Evolutionary conservation across 2,329 filamentous ascomycete genomes (phyloP), one percentile per base, ranked within the genome.

Genomic region (Parastagonospora avenae): DNA sequence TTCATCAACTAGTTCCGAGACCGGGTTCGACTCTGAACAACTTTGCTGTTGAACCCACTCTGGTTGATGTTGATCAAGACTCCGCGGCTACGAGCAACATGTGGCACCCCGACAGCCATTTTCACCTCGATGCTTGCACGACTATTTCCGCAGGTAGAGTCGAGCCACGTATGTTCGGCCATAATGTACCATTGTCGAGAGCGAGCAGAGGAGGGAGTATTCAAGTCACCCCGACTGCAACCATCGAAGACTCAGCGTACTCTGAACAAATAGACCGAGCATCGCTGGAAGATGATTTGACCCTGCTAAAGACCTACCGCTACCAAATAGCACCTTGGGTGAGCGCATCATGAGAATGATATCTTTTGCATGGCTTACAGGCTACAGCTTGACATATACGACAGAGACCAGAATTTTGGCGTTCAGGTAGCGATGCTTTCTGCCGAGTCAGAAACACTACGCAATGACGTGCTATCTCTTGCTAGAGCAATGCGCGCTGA

Each of bases 301-400:
- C 79, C 36, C 78, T 62, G 16, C 24, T 67, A 15, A 60, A 57
- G 46, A 49, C 82, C 38, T 84, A 81, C 64, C 76, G 83, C 16
- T 76, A 77, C 1, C 77, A 83, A 48, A 77, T 82, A 35, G 81
- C 81, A 2, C 79, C 78, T 16, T 83, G 81, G 80, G 77, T 79
- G 53, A 50, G 67, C 59, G 3, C 1, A 42, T 16, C 39, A 4
- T 36, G 10, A 14, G n/a, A 32, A n/a, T 6, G 27, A 35, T 52
- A 4, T 43, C 16, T 15, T 2, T n/a, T 14, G 11, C 12, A 29
- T 32, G 9, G 16, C 12, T 49, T 24, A 41, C 19, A 40, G 11
- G 6, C 2, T 12, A 42, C 39, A 80, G 79, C 76, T 85, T 3
- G 82, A 85, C 58, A 85, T 83, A 66, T 83, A 84, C 44, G 82